These are phyloP conservation scores for Neocucurbitaria cava DNA, from an alignment of 2,329 filamentous ascomycete genomes.

Conservation along the genomic window DNA sequence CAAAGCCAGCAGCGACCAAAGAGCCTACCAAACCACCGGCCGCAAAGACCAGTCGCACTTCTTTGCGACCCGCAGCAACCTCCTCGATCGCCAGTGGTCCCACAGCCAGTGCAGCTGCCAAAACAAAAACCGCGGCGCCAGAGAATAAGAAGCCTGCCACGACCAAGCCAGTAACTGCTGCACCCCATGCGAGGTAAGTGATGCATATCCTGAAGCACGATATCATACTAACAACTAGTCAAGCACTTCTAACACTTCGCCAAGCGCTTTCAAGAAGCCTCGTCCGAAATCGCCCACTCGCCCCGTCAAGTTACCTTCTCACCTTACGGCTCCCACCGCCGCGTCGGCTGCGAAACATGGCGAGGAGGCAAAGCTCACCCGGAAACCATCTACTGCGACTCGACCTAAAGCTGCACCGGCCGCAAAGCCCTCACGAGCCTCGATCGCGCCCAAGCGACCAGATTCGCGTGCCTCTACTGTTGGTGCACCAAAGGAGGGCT, in stretches of 20 bases:
- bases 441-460: constrained; percentile 58
- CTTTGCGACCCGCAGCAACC: constrained; percentile 32
- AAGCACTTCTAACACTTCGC: constrained; percentile 29
- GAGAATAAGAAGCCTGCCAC: constrained; percentile 33
- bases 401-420: constrained; percentile 36
- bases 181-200: constrained; percentile 20
- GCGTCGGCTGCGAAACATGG: constrained; percentile 70
- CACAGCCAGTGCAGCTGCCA: constrained; percentile 28
- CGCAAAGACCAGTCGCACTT: constrained; percentile 37
- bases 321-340: constrained; percentile 73
- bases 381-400: constrained; percentile 49
- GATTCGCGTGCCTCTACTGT: constrained; percentile 58
- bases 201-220: neutral
- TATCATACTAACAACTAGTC: constrained; percentile 8
- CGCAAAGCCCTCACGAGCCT: constrained; percentile 44
- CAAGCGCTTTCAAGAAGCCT: constrained; percentile 48
- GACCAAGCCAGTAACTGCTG: constrained; percentile 19
- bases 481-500: constrained; percentile 70
- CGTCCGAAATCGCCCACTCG: constrained; percentile 69
- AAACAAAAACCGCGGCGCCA: constrained; percentile 15
- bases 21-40: constrained; percentile 26
- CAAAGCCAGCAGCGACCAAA: constrained; percentile 30
- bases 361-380: constrained; percentile 48
- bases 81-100: constrained; percentile 27
- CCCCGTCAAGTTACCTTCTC: constrained; percentile 70